Evolutionary conservation across 2,329 filamentous ascomycete species (phyloP), one percentile per base, ranked within the genome.

Genomic region (Fusarium setosum): DNA sequence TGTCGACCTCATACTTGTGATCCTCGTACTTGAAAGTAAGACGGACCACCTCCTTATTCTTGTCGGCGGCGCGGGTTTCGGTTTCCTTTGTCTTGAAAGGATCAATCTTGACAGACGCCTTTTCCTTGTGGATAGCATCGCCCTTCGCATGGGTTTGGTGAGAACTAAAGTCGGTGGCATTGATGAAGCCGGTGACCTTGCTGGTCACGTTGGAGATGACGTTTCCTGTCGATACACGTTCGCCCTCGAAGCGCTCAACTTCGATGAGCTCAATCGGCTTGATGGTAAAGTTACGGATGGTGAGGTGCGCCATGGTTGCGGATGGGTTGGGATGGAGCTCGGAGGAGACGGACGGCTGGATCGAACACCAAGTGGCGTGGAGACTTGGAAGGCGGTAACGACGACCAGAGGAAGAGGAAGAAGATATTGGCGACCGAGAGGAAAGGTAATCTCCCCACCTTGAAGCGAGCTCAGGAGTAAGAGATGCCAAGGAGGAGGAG

Each of bases 221-320:
- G 63, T 84, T 76, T 56, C 77, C 77, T 26, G 76, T 76, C 40
- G 80, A 52, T 81, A 80, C 70, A 21, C 76, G 75, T 59, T 81
- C 74, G 26, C 77, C 84, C 68, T 89, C 86, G 75, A 94, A 94
- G 68, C 90, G 90, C 80, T 96, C 92, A 59, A 95, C 82, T 60
- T 74, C 83, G 76, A 89, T 90, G 70, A 97, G 85, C 68, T 90
- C 87, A 55, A 97, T 82, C n/a, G 88, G 84, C 47, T 86, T 89
- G 57, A 87, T 83, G 41, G 92, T 95, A 67, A 97, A 82, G 77
- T 97, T 97, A 72, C 94, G 93, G 72, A 97, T 87, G 5, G 86
- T 92, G 68, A 97, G 81, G 57, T 80, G 77, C 17, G 81, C 77
- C 84, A 86, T 86, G 56, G 57, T 65, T 69, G 59, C 42, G 42